Percentiles rank a stretch among this genome's conserved stretches.
Evolutionary conservation across 345 rosid genomes (phyloP).

Genomic region (Citrus reticulata): DNA sequence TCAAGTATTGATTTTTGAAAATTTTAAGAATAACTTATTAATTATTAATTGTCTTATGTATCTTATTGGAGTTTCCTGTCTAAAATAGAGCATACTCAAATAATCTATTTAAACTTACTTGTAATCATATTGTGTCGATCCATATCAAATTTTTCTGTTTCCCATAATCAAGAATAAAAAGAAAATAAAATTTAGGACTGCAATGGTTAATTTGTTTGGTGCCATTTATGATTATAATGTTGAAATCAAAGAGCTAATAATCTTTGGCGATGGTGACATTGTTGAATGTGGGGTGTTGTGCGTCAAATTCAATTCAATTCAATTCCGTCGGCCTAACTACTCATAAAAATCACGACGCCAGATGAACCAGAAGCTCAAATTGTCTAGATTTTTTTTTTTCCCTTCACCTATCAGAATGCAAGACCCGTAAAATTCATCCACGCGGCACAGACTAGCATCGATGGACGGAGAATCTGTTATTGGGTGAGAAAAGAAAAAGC

Average conservation of each 20-base stretch:
- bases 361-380: not conserved
- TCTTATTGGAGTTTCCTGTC: no score
- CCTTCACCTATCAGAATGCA: not conserved
- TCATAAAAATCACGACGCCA: not conserved
- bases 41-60: no score
- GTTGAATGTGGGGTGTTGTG: not conserved
- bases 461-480: conserved; percentile 1
- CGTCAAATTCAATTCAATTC: not conserved
- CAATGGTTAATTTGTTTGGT: not conserved
- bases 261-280: not conserved
- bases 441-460: not conserved
- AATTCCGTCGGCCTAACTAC: not conserved
- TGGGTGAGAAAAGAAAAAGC: not conserved
- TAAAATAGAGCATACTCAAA: no score
- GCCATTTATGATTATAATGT: not conserved
- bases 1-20: no score
- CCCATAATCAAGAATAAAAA: not conserved
- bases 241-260: not conserved
- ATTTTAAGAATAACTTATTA: no score
- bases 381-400: not conserved
- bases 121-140: no score
- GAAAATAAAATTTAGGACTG: not conserved
- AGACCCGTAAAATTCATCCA: not conserved
- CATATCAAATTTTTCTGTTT: no score
- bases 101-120: no score